These are phyloP conservation scores for Populus pruinosa DNA, from an alignment of 345 rosid genomes.

Conservation along the genomic window DNA sequence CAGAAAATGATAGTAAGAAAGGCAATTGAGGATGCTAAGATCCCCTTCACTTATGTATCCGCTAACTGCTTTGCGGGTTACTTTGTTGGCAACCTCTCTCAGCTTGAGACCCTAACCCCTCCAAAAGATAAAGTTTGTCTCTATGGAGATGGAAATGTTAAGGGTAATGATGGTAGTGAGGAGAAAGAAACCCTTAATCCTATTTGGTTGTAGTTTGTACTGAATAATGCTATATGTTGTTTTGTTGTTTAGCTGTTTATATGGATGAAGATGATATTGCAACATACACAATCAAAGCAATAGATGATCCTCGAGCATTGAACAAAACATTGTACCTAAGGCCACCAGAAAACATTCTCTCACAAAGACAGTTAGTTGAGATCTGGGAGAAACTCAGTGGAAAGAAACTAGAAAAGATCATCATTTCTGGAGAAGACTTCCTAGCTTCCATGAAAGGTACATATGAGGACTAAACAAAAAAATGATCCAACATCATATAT, in stretches of 20 bases:
- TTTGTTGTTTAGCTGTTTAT: slow-evolving; percentile 36
- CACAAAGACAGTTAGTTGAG: slow-evolving; percentile 53
- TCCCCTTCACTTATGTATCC: slow-evolving; percentile 67
- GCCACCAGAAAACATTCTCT: slow-evolving; percentile 53
- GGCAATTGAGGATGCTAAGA: slow-evolving; percentile 70
- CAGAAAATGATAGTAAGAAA: slow-evolving; percentile 72
- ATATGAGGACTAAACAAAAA: background rate
- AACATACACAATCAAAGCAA: slow-evolving; percentile 55
- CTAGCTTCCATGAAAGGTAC: slow-evolving; percentile 61
- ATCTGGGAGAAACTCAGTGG: slow-evolving; percentile 71
- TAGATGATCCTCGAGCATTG: slow-evolving; percentile 61
- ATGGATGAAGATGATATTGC: slow-evolving; percentile 73
- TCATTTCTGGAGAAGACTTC: slow-evolving; percentile 45
- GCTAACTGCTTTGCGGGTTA: slow-evolving; percentile 83
- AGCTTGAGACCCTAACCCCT: slow-evolving; percentile 57
- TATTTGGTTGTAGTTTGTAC: background rate
- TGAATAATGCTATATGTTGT: background rate
- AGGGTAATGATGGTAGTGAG: slow-evolving; percentile 39
- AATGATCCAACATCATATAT: background rate
- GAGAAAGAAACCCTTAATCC: background rate
- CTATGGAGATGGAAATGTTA: slow-evolving; percentile 70
- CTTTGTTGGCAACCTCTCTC: slow-evolving; percentile 67
- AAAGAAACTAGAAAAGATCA: slow-evolving; percentile 38
- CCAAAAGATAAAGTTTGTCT: slow-evolving; percentile 46
- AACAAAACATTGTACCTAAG: slow-evolving; percentile 63